Percentiles rank a stretch among this genome's conserved stretches.
Evolutionary conservation across 2,329 filamentous ascomycete genomes (phyloP).

Genomic region (Neopestalotiopsis sp.): DNA sequence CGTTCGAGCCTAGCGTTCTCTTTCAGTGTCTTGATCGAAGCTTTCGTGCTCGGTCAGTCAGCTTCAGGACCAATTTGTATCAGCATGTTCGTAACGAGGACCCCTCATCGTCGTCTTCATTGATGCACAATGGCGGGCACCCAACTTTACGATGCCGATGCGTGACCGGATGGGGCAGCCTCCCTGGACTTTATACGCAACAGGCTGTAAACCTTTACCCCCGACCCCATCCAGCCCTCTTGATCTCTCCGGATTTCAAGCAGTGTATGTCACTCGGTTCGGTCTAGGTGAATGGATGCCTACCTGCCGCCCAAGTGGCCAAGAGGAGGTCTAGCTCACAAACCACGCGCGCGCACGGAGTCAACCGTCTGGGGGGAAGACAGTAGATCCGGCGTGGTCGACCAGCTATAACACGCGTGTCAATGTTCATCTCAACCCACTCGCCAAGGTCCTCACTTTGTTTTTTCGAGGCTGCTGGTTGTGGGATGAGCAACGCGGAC

Average conservation of each 20-base stretch:
- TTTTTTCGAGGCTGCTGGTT: neutral
- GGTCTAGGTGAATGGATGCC: conserved; percentile 6
- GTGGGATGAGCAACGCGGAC: conserved; percentile 4
- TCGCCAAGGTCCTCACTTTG: neutral
- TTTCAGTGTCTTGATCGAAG: neutral
- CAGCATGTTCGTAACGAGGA: neutral
- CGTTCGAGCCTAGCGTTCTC: too few relatives aligned
- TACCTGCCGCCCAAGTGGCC: neutral
- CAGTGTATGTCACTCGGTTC: conserved; percentile 7
- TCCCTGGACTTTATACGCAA: neutral
- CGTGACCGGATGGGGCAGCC: conserved; percentile 1
- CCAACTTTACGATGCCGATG: conserved; percentile 9
- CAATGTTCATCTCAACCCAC: neutral
- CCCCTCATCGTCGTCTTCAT: neutral
- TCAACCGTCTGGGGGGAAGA: neutral
- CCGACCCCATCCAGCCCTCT: neutral
- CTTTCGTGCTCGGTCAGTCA: neutral
- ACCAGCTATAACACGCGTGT: conserved; percentile 7
- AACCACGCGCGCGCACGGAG: neutral
- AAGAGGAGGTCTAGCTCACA: conserved; percentile 4
- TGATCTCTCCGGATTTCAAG: neutral
- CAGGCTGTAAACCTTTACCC: neutral
- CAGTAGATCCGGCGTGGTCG: neutral
- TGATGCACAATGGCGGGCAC: too few relatives aligned
- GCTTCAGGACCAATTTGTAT: neutral